Evolutionary conservation across 805 yeast genomes (phyloP), one percentile per base, ranked within the genome.

Genomic region (Yarrowia phangngaensis): DNA sequence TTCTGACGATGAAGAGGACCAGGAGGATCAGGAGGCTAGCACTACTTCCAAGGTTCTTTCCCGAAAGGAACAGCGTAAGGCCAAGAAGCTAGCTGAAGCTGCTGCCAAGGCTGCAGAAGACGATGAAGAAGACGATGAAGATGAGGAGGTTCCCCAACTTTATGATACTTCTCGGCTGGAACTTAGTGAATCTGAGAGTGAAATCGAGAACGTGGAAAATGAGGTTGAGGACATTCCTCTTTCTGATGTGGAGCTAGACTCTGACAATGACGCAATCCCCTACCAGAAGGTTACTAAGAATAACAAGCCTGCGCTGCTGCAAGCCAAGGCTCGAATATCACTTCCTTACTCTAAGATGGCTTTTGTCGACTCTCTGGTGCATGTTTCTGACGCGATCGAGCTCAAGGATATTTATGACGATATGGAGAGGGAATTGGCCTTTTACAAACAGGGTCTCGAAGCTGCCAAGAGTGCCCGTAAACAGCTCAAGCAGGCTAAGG

Each of bases 181-280:
- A 69, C 69, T 35, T 57, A 65, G 53, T 6, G 70, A 66, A 4
- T 68, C 60, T 5, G 70, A 69, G 1, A 68, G 63, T 4, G 74
- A 68, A 12, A 61, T 58, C 8, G 79, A 72, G 12, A 79, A 74
- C 29, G 80, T 73, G 34, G 80, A 74, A 22, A 84, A 76, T 32
- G 90, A 80, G 6, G 86, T 78, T 50, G 89, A 83, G 56, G 97
- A 88, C 57, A 75, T 89, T 34, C 84, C 95, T 15, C 75, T 87
- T 46, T 84, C 95, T 1, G 97, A 88, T 49, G 97, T 83, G 19
- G 97, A 90, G 60, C 69, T 86, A 32, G 97, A 88, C 60, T 85
- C 92, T 2, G 97, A 89, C 63, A 95, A 95, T 13, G 98, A 92
- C 64, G 78, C 89, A 34, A 88, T 90, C 27, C 97, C 97, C 40